Evolutionary conservation across 768 basidiomycete genomes (phyloP).

Genomic region (Calocera cornea): DNA sequence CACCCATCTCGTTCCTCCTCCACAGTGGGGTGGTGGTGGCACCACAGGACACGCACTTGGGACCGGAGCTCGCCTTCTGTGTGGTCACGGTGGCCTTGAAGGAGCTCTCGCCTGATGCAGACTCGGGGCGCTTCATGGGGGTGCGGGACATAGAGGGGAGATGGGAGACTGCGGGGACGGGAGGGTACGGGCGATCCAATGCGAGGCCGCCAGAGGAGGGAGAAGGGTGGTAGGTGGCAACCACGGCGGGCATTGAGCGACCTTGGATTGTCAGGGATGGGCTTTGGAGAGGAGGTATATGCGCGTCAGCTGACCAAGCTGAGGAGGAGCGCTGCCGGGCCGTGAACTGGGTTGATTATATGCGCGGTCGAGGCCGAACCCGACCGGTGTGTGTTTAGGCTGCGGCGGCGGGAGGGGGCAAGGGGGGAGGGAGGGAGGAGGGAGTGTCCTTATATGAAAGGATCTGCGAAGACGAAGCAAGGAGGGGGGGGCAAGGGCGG

Average conservation of each 20-base stretch:
- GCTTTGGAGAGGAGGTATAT: not conserved
- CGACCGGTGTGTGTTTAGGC: not conserved
- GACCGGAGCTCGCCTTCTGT: not conserved
- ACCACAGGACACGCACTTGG: slow-evolving; percentile 62
- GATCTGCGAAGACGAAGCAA: not conserved
- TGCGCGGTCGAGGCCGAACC: not conserved
- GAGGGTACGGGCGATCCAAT: slow-evolving; percentile 1
- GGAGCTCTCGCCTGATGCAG: not conserved
- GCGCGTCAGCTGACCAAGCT: slow-evolving; percentile 1
- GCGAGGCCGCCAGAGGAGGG: not conserved
- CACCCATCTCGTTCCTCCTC: slow-evolving; percentile 69
- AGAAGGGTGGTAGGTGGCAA: not conserved
- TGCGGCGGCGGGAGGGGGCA: not conserved
- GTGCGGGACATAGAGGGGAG: not conserved
- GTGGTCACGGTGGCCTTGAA: not conserved
- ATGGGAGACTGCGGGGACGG: not conserved
- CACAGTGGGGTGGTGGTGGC: slow-evolving; percentile 68
- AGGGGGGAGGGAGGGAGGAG: not conserved
- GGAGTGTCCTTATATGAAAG: slow-evolving; percentile 5
- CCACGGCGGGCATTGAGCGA: not conserved
- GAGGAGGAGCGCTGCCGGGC: not conserved
- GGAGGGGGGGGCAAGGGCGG: not conserved
- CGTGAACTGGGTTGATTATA: not conserved
- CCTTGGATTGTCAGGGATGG: not conserved
- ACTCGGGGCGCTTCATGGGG: not conserved